Base-by-base conservation (phyloP, 352 stramenopile genomes). In the Phytophthora quininea region DNA sequence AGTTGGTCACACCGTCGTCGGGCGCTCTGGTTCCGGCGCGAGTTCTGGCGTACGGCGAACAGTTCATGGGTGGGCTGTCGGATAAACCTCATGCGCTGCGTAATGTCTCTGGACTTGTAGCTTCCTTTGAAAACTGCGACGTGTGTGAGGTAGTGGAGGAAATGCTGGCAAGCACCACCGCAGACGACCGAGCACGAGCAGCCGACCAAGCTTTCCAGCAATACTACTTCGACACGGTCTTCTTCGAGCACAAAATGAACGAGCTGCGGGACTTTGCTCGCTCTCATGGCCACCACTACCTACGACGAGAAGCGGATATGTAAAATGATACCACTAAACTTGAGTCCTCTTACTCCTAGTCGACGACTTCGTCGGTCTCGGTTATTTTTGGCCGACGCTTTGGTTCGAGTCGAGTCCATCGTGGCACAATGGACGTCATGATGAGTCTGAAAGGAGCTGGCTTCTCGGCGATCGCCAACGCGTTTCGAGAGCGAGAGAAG, bases 381-480 rank as follows among this genome's bases (percentile, higher is more conserved):
- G 49, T 38, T 55, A 55, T 55, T 55, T 55, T 38, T 32, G 49
- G 15, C 43, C 43, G 43, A 49, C 43, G 43, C 43, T 49, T 49
- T 58, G 51, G 33, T 30, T 14, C 4, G 30, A 47, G 43, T 49
- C 43, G 43, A 49, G 43, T 49, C 43, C 4, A 27, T 19, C 43
- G 43, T 49, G 30, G 47, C 47, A 67, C 33, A 19, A 94, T 94
- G 86, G 83, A 94, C 64, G 79, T 93, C 33, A 91, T 94, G 82
- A 93, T 94, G 84, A 78, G 79, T 27, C 75, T 94, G 27, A 89
- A 93, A 52, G 80, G 86, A 50, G 71, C 82, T 19, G 84, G 82
- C 24, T 93, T 95, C 64, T 89, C 82, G 2, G 65, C 77, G n/a
- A 92, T 93, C 48, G 85, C 83, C 15, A 90, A 95, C 50, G 82